Conservation (phyloP, 202 grass and related monocot genomes). For the Alloteropsis angusta region DNA sequence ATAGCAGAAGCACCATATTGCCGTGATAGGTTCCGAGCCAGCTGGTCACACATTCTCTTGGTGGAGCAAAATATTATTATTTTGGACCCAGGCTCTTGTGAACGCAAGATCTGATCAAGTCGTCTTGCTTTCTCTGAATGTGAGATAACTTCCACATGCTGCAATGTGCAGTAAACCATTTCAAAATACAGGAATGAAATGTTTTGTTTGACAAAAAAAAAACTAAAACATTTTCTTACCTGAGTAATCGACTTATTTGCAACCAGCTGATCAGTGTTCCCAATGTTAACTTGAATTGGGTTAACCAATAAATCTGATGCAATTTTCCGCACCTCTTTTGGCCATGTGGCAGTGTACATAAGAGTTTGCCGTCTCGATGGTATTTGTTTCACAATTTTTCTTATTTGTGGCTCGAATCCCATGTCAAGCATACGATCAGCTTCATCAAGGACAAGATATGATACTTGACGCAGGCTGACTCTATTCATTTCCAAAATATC, state of each 20-base stretch:
- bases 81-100: conserved; percentile 74
- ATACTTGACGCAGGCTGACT: conserved; percentile 61
- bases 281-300: conserved; percentile 87
- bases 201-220: background rate
- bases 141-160: conserved; percentile 75
- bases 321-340: conserved; percentile 69
- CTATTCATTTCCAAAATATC: conserved; percentile 88
- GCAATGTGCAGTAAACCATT: conserved; percentile 11
- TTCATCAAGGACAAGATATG: conserved; percentile 91
- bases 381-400: conserved; percentile 83
- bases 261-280: conserved; percentile 62
- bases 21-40: conserved; percentile 52
- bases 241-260: conserved; percentile 96
- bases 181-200: conserved; percentile 21
- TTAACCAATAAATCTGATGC: conserved; percentile 66
- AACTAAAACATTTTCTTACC: conserved; percentile 29
- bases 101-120: conserved; percentile 74
- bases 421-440: conserved; percentile 99
- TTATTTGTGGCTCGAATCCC: conserved; percentile 96
- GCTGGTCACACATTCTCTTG: conserved; percentile 90
- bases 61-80: conserved; percentile 97
- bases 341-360: conserved; percentile 98
- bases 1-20: conserved; percentile 70
- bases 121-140: conserved; percentile 63
- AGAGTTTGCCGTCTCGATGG: conserved; percentile 66